These are phyloP conservation scores for Didymella exigua DNA, from an alignment of 2,329 filamentous ascomycete species.

Conservation along the genomic window DNA sequence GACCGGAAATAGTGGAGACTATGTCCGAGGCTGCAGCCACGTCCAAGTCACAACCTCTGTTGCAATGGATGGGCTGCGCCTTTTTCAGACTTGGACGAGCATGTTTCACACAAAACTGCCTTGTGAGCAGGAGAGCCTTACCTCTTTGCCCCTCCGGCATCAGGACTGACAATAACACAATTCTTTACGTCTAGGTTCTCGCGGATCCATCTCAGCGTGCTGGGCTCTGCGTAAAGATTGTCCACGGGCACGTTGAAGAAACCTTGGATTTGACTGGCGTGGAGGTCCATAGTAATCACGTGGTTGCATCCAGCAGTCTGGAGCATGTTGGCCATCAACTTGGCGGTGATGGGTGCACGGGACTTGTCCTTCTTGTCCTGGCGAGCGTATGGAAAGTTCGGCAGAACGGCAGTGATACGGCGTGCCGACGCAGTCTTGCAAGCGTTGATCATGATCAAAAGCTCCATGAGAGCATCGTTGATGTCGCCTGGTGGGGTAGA, in stretches of 20 bases:
- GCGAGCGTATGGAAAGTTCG: slow-evolving; percentile 94
- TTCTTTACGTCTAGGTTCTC: slow-evolving; percentile 82
- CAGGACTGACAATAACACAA: slow-evolving; percentile 92
- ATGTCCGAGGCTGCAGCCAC: not conserved
- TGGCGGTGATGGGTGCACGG: slow-evolving; percentile 93
- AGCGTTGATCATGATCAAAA: slow-evolving; percentile 97
- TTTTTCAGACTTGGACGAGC: not conserved
- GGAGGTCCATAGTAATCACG: slow-evolving; percentile 95
- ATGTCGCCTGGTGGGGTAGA: slow-evolving; percentile 94
- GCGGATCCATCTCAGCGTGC: slow-evolving; percentile 86
- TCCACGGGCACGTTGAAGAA: slow-evolving; percentile 88
- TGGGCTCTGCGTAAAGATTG: slow-evolving; percentile 92
- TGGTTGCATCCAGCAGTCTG: slow-evolving; percentile 92
- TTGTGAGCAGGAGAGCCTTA: slow-evolving; percentile 42
- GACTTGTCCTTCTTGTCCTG: slow-evolving; percentile 99
- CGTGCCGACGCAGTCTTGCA: slow-evolving; percentile 85
- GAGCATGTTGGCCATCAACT: slow-evolving; percentile 96
- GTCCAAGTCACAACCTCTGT: not conserved
- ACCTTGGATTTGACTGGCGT: slow-evolving; percentile 91
- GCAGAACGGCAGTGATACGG: slow-evolving; percentile 92
- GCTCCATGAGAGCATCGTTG: slow-evolving; percentile 97
- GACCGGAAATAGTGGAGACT: not conserved
- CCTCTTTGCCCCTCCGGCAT: slow-evolving; percentile 93
- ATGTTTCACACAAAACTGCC: not conserved
- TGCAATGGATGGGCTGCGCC: not conserved